These are phyloP conservation scores for Pterocarpus santalinus DNA, from an alignment of 306 rosid species.

Conservation along the genomic window DNA sequence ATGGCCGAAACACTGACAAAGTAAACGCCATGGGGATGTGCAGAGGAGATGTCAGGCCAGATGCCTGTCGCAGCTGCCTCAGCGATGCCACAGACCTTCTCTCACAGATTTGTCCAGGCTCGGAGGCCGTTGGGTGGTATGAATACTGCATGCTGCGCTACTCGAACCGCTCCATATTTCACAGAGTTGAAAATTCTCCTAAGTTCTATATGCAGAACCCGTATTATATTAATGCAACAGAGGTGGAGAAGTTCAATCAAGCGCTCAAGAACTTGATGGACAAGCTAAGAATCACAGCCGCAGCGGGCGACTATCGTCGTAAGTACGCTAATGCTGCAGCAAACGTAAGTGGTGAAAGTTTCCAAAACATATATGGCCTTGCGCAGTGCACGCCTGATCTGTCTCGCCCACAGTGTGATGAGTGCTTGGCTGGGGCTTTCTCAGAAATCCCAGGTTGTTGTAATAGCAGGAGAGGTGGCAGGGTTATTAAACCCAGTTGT, in stretches of 20 bases:
- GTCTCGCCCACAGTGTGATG: constrained; percentile 1
- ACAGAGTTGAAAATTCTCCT: neutral
- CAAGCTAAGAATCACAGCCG: neutral
- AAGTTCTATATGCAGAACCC: neutral
- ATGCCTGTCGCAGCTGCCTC: constrained; percentile 6
- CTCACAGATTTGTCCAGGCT: neutral
- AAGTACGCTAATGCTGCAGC: constrained; percentile 37
- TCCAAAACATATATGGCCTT: constrained; percentile 21
- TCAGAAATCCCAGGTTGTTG: rapidly evolving
- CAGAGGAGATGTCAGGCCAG: too few relatives aligned
- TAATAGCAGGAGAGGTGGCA: neutral
- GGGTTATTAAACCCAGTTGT: constrained; percentile 39
- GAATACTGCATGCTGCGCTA: constrained; percentile 41
- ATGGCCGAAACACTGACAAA: too few relatives aligned
- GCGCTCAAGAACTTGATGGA: neutral
- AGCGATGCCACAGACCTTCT: neutral
- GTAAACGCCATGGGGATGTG: too few relatives aligned
- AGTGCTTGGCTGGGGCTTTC: neutral
- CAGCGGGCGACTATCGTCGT: constrained; percentile 9
- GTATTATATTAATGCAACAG: neutral
- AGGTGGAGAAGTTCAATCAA: neutral
- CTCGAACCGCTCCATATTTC: constrained; percentile 17
- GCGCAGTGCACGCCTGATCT: constrained; percentile 53
- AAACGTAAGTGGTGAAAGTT: neutral
- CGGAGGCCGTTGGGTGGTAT: constrained; percentile 22